phyloP scores from a whole-genome alignment of 2,329 filamentous ascomycete genomes.

The Tricladium varicosporioides region DNA sequence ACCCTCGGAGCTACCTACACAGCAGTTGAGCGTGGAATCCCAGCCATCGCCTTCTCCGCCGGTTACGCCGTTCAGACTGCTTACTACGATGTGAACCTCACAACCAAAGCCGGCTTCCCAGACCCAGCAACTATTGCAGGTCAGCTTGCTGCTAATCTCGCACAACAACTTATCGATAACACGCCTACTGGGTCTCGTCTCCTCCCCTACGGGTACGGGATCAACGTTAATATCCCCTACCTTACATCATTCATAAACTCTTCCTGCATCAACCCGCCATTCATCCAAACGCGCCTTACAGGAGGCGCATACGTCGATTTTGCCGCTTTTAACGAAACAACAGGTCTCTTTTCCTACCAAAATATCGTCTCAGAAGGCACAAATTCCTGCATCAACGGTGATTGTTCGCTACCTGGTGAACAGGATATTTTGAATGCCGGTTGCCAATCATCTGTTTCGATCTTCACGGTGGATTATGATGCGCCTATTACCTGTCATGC shows the following conservation, averaged over 20 bases:
- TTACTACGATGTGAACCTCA: slow-evolving; percentile 43
- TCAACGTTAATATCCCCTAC: slow-evolving; percentile 49
- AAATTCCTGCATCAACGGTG: slow-evolving; percentile 50
- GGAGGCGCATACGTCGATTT: slow-evolving; percentile 47
- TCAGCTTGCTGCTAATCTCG: slow-evolving; percentile 42
- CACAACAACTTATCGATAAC: slow-evolving; percentile 43
- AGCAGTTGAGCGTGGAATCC: slow-evolving; percentile 47
- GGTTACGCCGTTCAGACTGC: slow-evolving; percentile 41
- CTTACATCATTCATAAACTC: slow-evolving; percentile 40
- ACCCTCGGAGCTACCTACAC: slow-evolving; percentile 51
- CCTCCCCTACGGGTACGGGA: slow-evolving; percentile 50
- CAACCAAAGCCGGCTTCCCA: slow-evolving; percentile 32
- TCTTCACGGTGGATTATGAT: slow-evolving; percentile 51
- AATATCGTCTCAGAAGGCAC: slow-evolving; percentile 41
- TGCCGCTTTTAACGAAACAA: slow-evolving; percentile 43
- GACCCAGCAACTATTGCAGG: slow-evolving; percentile 44
- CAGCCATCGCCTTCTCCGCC: slow-evolving; percentile 48
- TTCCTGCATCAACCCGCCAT: slow-evolving; percentile 41
- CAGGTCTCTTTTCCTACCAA: slow-evolving; percentile 43
- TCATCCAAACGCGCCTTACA: slow-evolving; percentile 47
- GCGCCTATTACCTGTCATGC: slow-evolving; percentile 36
- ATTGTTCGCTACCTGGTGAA: slow-evolving; percentile 50
- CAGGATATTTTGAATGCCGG: slow-evolving; percentile 45
- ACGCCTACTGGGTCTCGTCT: slow-evolving; percentile 30
- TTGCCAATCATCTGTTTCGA: slow-evolving; percentile 38